Evolutionary conservation across 306 rosid genomes (phyloP).

Genomic region (Purshia tridentata): DNA sequence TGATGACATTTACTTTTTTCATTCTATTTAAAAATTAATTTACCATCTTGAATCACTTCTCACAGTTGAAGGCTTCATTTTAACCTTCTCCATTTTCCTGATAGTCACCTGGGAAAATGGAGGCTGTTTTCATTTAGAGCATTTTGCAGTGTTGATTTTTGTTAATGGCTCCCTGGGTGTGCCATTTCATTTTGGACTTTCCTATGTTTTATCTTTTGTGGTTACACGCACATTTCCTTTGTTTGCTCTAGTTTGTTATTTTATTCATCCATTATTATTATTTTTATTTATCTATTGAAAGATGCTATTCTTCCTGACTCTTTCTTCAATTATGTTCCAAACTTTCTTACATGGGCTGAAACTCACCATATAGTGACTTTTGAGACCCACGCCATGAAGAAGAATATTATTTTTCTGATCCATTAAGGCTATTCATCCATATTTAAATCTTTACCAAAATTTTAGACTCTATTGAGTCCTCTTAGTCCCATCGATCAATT

Average conservation of each 20-base stretch:
- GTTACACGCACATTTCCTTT: neutral
- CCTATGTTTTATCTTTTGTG: neutral
- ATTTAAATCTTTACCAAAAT: neutral
- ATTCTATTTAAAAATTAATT: neutral
- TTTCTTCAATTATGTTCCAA: neutral
- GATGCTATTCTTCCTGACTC: neutral
- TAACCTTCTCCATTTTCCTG: neutral
- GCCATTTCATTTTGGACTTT: neutral
- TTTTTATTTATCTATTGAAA: neutral
- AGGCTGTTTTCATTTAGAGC: neutral
- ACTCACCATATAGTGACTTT: neutral
- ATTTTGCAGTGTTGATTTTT: neutral
- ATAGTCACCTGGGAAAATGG: neutral
- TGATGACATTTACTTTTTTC: neutral
- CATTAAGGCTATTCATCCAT: neutral
- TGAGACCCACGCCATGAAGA: neutral
- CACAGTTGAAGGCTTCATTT: neutral
- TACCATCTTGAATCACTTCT: neutral
- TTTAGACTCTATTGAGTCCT: neutral
- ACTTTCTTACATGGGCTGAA: neutral
- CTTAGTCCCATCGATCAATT: neutral
- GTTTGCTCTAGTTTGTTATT: neutral
- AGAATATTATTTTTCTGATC: neutral
- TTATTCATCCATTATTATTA: neutral
- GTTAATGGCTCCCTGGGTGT: neutral